Conservation (phyloP, 768 basidiomycete genomes). For the Sporobolomyces phaffii region DNA sequence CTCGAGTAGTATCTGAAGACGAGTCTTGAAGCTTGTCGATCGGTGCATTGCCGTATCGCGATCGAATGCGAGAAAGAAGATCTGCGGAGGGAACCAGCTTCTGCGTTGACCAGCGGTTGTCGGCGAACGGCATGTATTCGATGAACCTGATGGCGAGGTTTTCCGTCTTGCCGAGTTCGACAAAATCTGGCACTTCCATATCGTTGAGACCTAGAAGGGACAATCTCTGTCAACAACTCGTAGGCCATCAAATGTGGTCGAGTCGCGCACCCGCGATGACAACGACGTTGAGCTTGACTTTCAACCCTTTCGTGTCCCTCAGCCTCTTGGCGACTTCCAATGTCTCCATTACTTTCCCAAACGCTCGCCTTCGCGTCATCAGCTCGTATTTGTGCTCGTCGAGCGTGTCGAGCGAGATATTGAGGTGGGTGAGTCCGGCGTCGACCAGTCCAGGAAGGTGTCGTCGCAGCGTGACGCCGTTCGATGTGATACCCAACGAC, state of each 20-base stretch:
- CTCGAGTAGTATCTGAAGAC: conserved; percentile 71
- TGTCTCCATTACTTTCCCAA: conserved; percentile 62
- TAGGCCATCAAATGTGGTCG: no score
- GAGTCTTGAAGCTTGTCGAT: conserved; percentile 59
- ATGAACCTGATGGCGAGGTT: conserved; percentile 73
- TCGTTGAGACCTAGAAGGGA: conserved; percentile 58
- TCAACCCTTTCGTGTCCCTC: conserved; percentile 24
- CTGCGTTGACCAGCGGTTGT: conserved; percentile 73
- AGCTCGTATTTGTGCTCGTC: conserved; percentile 81
- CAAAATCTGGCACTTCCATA: conserved; percentile 69
- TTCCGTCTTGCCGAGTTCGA: conserved; percentile 63
- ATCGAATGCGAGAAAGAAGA: conserved; percentile 54
- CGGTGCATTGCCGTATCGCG: conserved; percentile 50
- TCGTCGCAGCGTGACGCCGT: conserved; percentile 69
- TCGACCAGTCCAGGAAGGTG: conserved; percentile 62
- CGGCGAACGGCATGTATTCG: conserved; percentile 94
- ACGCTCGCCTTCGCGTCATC: conserved; percentile 66
- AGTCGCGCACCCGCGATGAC: conserved; percentile 57
- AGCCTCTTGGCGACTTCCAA: conserved; percentile 55
- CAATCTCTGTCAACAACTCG: no score
- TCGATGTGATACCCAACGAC: conserved; percentile 78
- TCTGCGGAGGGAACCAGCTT: conserved; percentile 76
- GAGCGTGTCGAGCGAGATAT: conserved; percentile 67
- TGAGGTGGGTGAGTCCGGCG: conserved; percentile 70
- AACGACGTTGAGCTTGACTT: conserved; percentile 78